These are phyloP conservation scores for Mycena amicta DNA, from an alignment of 768 basidiomycete species.

Conservation along the genomic window DNA sequence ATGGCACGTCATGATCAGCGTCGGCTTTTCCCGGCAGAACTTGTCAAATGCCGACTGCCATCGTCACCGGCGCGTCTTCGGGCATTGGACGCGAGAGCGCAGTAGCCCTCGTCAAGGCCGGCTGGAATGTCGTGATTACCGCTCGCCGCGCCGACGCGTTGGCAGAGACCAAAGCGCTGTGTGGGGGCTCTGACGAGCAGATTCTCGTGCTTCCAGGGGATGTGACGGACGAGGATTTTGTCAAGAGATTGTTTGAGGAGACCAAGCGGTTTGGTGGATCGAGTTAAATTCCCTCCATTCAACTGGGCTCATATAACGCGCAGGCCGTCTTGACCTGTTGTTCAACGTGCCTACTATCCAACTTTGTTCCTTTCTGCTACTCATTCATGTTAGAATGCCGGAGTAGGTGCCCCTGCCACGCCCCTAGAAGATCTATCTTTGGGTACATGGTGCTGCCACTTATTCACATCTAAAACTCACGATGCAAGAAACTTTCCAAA, in stretches of 20 bases:
- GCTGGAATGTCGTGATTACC: constrained; percentile 70
- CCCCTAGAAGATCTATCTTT: constrained; percentile 65
- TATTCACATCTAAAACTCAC: background rate
- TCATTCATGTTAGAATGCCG: constrained; percentile 65
- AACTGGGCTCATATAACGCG: too few species aligned
- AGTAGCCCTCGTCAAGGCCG: constrained; percentile 66
- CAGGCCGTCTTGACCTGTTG: constrained; percentile 70
- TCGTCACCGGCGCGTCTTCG: constrained; percentile 55
- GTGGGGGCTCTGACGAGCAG: constrained; percentile 30
- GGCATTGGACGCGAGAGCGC: constrained; percentile 75
- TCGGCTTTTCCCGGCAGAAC: background rate
- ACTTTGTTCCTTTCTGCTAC: background rate
- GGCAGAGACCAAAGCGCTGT: constrained; percentile 53
- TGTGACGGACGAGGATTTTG: constrained; percentile 63
- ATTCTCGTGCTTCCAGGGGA: constrained; percentile 61
- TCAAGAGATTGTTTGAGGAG: constrained; percentile 57
- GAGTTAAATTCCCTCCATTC: too few species aligned
- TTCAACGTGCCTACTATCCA: constrained; percentile 63
- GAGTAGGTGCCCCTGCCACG: constrained; percentile 49
- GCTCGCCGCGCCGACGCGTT: constrained; percentile 63
- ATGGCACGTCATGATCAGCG: constrained; percentile 1
- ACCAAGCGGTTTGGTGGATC: constrained; percentile 61
- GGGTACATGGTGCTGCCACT: background rate
- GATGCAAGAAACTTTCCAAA: constrained; percentile 53
- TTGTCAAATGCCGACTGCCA: constrained; percentile 30